Evolutionary conservation across 805 yeast genomes (phyloP).

Genomic region (Scheffersomyces lignosus): DNA sequence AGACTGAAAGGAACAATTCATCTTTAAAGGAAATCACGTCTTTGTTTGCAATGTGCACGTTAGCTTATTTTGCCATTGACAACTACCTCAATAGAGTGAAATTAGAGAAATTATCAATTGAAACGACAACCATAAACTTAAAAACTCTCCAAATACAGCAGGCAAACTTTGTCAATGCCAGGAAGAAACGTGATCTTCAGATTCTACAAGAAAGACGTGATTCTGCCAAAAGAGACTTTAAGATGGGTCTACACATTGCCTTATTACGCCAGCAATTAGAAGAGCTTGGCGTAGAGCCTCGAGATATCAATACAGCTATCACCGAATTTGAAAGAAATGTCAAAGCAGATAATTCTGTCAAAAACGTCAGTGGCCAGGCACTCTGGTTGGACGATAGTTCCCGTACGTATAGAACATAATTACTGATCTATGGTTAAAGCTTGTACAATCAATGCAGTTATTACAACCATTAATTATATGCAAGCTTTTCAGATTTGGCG

Average conservation of each 20-base stretch:
- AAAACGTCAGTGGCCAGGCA: constrained; percentile 53
- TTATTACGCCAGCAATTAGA: constrained; percentile 59
- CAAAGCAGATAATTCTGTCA: constrained; percentile 55
- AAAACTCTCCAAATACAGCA: constrained; percentile 44
- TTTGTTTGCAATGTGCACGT: constrained; percentile 41
- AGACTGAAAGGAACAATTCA: neutral
- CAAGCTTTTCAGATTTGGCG: no score
- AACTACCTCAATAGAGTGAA: constrained; percentile 44
- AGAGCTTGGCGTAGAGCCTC: constrained; percentile 60
- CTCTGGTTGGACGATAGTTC: constrained; percentile 62
- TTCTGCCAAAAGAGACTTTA: constrained; percentile 48
- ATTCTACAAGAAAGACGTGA: constrained; percentile 52
- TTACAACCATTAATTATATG: no score
- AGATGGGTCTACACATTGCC: constrained; percentile 68
- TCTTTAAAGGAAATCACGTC: constrained; percentile 40
- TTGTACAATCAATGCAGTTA: no score
- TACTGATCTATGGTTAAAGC: no score
- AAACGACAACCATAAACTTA: constrained; percentile 36
- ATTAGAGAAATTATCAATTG: constrained; percentile 35
- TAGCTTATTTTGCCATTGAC: constrained; percentile 53
- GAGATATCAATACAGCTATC: constrained; percentile 51
- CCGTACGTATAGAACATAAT: constrained; percentile 16
- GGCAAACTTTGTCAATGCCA: constrained; percentile 48
- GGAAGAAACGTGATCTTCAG: constrained; percentile 53
- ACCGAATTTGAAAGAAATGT: constrained; percentile 58